Conservation (phyloP, 2,329 filamentous ascomycete species). For the Scorias spongiosa region DNA sequence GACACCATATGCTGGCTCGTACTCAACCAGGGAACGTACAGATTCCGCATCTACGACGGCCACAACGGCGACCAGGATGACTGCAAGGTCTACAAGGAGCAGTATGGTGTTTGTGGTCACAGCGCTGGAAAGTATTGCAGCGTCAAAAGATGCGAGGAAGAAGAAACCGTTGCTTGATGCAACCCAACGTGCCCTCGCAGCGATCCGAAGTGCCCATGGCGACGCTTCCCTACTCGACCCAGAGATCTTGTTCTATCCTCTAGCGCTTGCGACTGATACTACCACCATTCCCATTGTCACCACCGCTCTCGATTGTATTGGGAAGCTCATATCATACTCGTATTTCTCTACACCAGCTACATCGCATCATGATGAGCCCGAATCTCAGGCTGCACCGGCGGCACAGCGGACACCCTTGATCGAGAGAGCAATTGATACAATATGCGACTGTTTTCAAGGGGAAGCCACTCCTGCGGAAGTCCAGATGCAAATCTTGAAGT, state of each 20-base stretch:
- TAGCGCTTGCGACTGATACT: conserved; percentile 79
- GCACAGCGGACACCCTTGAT: conserved; percentile 53
- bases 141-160: conserved; percentile 79
- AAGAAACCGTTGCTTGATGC: conserved; percentile 73
- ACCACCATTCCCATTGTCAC: conserved; percentile 75
- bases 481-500: conserved; percentile 97
- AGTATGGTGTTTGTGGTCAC: conserved; percentile 93
- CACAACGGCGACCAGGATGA: conserved; percentile 33
- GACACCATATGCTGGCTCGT: conserved; percentile 6
- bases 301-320: conserved; percentile 89
- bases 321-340: conserved; percentile 96
- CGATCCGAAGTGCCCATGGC: conserved; percentile 59
- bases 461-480: conserved; percentile 85
- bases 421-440: conserved; percentile 94
- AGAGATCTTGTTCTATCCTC: conserved; percentile 77
- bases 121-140: conserved; percentile 79
- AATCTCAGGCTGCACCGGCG: conserved; percentile 1
- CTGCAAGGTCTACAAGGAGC: conserved; percentile 51
- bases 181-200: conserved; percentile 64
- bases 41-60: conserved; percentile 45
- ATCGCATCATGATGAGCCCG: conserved; percentile 17
- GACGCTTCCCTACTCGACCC: conserved; percentile 73
- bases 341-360: conserved; percentile 63
- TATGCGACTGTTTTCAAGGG: conserved; percentile 97
- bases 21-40: conserved; percentile 32